These are phyloP conservation scores for Samsoniella hepiali DNA, from an alignment of 2,329 filamentous ascomycete species.

Conservation along the genomic window DNA sequence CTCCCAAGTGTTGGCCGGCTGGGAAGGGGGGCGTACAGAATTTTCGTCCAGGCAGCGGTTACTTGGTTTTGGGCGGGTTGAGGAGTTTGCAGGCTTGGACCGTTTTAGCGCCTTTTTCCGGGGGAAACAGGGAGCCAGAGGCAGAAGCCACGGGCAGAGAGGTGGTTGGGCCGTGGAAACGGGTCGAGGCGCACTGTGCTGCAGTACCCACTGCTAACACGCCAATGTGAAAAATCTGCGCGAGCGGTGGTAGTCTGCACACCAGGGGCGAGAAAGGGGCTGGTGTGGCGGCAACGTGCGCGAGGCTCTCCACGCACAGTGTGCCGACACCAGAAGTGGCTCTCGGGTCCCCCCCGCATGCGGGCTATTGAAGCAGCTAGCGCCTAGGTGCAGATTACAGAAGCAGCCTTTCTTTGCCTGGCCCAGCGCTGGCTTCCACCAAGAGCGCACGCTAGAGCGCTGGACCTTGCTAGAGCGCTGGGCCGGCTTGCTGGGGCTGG, in stretches of 20 bases:
- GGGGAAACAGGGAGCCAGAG: not conserved
- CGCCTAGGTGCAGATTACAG: no score
- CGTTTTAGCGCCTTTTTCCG: constrained; percentile 8
- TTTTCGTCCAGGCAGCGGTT: constrained; percentile 27
- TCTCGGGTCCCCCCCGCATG: constrained; percentile 6
- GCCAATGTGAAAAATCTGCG: not conserved
- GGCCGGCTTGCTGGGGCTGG: not conserved
- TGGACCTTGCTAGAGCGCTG: not conserved
- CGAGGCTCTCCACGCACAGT: not conserved
- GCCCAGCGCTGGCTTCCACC: not conserved
- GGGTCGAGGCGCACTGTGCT: not conserved
- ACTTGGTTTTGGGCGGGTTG: constrained; percentile 7
- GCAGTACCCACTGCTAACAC: not conserved
- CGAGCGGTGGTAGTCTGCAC: not conserved
- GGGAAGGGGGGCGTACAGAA: constrained; percentile 23
- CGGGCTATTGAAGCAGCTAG: not conserved
- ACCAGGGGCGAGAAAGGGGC: constrained; percentile 2
- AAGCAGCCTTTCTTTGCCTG: no score
- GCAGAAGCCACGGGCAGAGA: not conserved
- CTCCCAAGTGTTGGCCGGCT: constrained; percentile 15
- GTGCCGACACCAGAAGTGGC: not conserved
- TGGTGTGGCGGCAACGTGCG: not conserved
- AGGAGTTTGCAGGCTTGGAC: constrained; percentile 3
- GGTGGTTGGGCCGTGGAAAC: not conserved
- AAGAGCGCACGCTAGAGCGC: not conserved